Conservation (phyloP, 2,329 filamentous ascomycete species). For the Microcera coccophila region DNA sequence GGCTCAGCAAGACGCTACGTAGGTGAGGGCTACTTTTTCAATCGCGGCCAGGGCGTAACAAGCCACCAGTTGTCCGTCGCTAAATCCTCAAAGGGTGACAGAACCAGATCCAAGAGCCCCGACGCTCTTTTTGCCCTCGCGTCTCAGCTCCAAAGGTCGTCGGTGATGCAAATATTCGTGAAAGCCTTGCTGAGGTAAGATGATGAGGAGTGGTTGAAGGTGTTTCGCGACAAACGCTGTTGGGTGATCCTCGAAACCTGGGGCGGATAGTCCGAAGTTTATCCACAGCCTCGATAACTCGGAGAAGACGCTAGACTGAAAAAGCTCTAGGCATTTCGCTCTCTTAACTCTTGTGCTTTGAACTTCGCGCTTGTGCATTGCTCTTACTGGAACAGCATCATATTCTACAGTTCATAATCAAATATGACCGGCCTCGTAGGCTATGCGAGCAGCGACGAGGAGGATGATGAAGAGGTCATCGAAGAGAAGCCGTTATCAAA, state of each 20-base stretch:
- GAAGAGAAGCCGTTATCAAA: conserved; percentile 5
- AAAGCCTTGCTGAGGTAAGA: conserved; percentile 5
- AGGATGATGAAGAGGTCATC: conserved; percentile 32
- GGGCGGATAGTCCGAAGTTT: conserved; percentile 14
- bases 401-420: conserved; percentile 13
- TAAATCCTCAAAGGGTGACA: no score
- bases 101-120: no score
- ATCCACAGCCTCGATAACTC: conserved; percentile 2
- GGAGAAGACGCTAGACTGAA: conserved; percentile 18
- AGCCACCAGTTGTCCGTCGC: no score
- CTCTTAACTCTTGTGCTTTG: conserved; percentile 11
- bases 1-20: conserved; percentile 38
- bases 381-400: conserved; percentile 3
- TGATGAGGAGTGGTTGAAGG: conserved; percentile 10
- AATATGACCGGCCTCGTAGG: conserved; percentile 44
- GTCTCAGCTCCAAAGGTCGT: no score
- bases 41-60: no score
- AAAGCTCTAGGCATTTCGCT: conserved; percentile 10
- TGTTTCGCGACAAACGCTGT: conserved; percentile 5
- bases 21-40: conserved; percentile 38
- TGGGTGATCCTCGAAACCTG: conserved; percentile 15
- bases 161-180: background rate
- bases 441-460: conserved; percentile 52
- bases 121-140: no score
- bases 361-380: no score